Evolutionary conservation across 352 stramenopile species (phyloP), one percentile per base, ranked within the genome.

Genomic region (Lagenidium giganteum): DNA sequence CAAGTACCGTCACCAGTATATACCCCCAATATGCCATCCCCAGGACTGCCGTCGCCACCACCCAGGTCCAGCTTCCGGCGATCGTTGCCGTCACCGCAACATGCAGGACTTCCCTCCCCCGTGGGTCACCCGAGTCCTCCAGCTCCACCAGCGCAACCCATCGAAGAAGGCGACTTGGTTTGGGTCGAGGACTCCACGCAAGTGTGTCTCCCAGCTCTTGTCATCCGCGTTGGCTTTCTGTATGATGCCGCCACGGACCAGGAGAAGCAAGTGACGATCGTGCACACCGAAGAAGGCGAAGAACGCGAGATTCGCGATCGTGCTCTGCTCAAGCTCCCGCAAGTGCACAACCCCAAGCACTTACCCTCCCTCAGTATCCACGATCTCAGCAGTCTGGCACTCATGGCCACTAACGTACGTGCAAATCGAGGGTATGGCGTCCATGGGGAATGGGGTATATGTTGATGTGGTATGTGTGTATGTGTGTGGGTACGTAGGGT

Each of bases 261-360:
- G 38, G 77, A 89, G 50, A 64, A 87, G 29, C 71, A 79, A 16
- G 67, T 89, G 31, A 78, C 69, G 18, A 66, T 89, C 12, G 75
- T 92, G 8, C 80, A 92, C 56, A 92, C 80, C 8, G 80, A 92
- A 23, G 80, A 92, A 31, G 76, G 76, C 18, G 80, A 92, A 42
- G 80, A 92, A 51, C 73, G 76, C 27, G 76, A 83, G 31, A 67
- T 92, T 14, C 70, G 77, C 23, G 61, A 72, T 27, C 61, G 68
- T 4, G 47, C 71, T 50, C 56, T 87, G 27, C 46, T 86, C 22
- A 77, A 77, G 42, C 45, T 89, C 41, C 77, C 77, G 22, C 21
- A 47, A 3, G 67, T 51, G 14, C 77, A 89, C 40, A 73, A 89
- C 42, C 73, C 77, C 7, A 89, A 89, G 44, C 62, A 80, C 30